Evolutionary conservation across 345 rosid species (phyloP), one percentile per base, ranked within the genome.

Genomic region (Atalantia buxifolia): DNA sequence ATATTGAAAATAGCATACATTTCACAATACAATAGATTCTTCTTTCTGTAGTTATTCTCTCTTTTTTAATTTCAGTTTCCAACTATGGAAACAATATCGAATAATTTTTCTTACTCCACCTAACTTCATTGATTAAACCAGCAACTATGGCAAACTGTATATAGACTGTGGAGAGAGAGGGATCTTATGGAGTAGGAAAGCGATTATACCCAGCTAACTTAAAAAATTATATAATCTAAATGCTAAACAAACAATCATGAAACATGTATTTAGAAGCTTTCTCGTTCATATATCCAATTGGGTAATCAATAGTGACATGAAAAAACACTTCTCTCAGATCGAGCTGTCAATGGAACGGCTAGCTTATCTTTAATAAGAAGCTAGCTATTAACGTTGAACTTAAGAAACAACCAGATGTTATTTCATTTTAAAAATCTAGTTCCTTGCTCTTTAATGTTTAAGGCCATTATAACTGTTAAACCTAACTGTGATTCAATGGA

Each of bases 191-290:
- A 33, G 50, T 25, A 53, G 53, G 60, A 71, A 77, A 71, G 68
- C 21, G 42, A 78, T 75, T 64, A 33, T 7, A 7, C 8, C 57
- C 0, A 53, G 22, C 50, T 13, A 13, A 45, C 50, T 45, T 13
- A 45, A 13, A 4, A 4, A 45, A 45, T 3, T 45, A 45, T 45
- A 45, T 45, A 28, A 28, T 76, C n/a, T 27, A 45, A 31, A 62
- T 42, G 60, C 40, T 9, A 45, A 66, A 63, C 65, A 64, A 27
- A 79, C 80, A 77, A 87, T 81, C 80, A 81, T 83, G 63, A 83
- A 78, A 60, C 77, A 69, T 76, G 76, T 40, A 69, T 76, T 72
- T 74, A 12, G 56, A 71, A 63, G 77, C 48, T 80, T 77, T 38
- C 45, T 78, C 57, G 69, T 75, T 30, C 59, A 60, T 9, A 13